phyloP scores from a whole-genome alignment of 2,329 filamentous ascomycete genomes.

The Colletotrichum lupini region DNA sequence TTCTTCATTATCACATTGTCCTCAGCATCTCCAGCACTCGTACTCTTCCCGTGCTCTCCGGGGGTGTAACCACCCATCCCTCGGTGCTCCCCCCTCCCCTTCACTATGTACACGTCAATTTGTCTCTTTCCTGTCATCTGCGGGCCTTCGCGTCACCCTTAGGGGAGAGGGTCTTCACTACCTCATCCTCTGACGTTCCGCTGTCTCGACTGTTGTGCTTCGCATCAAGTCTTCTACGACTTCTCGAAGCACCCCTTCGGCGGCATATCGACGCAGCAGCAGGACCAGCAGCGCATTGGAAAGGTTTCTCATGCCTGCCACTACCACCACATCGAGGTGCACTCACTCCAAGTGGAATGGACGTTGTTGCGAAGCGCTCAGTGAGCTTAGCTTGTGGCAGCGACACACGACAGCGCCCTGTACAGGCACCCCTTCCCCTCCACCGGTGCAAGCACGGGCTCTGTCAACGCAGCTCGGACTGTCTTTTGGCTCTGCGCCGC shows the following conservation, averaged over 20 bases:
- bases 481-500: conserved; percentile 35
- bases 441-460: conserved; percentile 28
- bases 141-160: conserved; percentile 19
- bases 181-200: conserved; percentile 17
- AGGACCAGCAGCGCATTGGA: not conserved
- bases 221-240: conserved; percentile 24
- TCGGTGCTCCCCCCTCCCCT: conserved; percentile 4
- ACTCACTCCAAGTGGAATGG: conserved; percentile 21
- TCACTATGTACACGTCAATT: conserved; percentile 25
- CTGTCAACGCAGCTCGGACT: conserved; percentile 43
- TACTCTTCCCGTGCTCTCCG: conserved; percentile 15
- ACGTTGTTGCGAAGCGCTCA: conserved; percentile 31
- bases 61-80: conserved; percentile 28
- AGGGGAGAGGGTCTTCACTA: not conserved
- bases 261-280: conserved; percentile 2
- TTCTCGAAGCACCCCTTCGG: conserved; percentile 28
- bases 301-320: conserved; percentile 23
- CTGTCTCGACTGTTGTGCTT: not conserved
- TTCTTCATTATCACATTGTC: conserved; percentile 24
- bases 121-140: conserved; percentile 23
- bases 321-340: not conserved
- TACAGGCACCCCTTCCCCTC: conserved; percentile 29
- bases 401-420: conserved; percentile 28
- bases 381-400: conserved; percentile 25
- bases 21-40: conserved; percentile 14